These are phyloP conservation scores for Craterostigma plantagineum DNA, from an alignment of 257 asterid genomes.

Conservation along the genomic window DNA sequence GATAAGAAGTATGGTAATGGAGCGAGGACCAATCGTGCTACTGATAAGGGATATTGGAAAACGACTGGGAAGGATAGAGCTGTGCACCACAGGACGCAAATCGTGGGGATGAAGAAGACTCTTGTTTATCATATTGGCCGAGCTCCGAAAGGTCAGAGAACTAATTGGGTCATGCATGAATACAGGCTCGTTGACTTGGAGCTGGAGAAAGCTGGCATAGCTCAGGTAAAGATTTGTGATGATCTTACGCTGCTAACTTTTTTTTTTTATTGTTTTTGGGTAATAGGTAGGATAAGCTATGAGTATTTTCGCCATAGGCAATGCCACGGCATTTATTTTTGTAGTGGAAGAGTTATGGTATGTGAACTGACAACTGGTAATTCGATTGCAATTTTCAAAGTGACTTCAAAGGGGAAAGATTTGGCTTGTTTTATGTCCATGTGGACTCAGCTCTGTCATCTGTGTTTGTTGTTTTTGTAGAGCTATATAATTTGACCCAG, in stretches of 20 bases:
- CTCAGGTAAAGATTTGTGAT: conserved; percentile 29
- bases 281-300: too few species aligned
- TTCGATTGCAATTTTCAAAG: too few species aligned
- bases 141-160: conserved; percentile 80
- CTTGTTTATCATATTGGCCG: conserved; percentile 86
- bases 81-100: conserved; percentile 33
- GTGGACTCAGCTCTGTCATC: too few species aligned
- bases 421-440: too few species aligned
- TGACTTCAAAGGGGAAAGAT: too few species aligned
- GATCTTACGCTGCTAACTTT: not conserved
- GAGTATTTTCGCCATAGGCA: too few species aligned
- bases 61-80: conserved; percentile 87
- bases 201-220: conserved; percentile 35
- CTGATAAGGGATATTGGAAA: conserved; percentile 87
- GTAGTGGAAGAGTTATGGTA: too few species aligned
- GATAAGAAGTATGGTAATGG: conserved; percentile 86
- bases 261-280: too few species aligned
- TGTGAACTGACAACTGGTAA: too few species aligned
- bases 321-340: too few species aligned
- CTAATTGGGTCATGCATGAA: conserved; percentile 97
- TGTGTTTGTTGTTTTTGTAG: too few species aligned
- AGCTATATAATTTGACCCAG: too few species aligned
- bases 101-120: conserved; percentile 89
- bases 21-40: conserved; percentile 81
- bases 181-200: conserved; percentile 56